Base-by-base conservation (phyloP, 345 rosid genomes). In the Odontarrhena argentea region DNA sequence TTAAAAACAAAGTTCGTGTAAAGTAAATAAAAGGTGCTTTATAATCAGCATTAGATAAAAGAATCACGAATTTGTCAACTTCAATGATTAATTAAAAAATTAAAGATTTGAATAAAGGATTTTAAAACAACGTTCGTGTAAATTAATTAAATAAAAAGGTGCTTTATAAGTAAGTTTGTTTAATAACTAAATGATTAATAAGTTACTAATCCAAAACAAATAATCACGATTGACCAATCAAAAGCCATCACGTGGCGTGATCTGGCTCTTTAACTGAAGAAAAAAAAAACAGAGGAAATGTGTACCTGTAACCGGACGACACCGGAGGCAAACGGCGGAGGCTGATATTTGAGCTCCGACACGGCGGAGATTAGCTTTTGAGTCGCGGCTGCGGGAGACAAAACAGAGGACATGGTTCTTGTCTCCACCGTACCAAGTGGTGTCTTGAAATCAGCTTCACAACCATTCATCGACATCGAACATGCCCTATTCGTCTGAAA, bases 391-490 rank as follows among this genome's bases (percentile, higher is more conserved):
- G 76, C 65, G 7, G 89, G 80, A 42, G 88, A 74, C 2, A 78
- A 22, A 55, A 78, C 95, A 34, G 82, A 25, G 1, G 83, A 42
- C 44, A 89, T 71, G 13, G 86, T 84, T 7, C 78, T 81, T 2
- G 83, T 85, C 55, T 89, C 86, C 0, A 76, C 73, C 14, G 78
- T 75, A 10, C 89, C 90, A 45, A 92, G 41, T 1, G 88, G 86
- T 14, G 63, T 9, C 47, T 41, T 70, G 13, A 82, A 74, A 67
- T 82, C 83, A 11, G 78, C 85, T 3, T 78, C 72, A 77, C 95
- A 86, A 9, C 98, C 98, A 70, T 87, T 88, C 98, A 89, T 89
- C 40, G 89, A 85, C 56, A 85, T 28, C 1, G 82, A 74, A 55
- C 77, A 74, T n/a, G 65, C 38, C 74, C 22, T 50, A 11, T 30